Conservation (phyloP, 1,284 basidiomycete species). For the Apiotrichum mycotoxinovorans region DNA sequence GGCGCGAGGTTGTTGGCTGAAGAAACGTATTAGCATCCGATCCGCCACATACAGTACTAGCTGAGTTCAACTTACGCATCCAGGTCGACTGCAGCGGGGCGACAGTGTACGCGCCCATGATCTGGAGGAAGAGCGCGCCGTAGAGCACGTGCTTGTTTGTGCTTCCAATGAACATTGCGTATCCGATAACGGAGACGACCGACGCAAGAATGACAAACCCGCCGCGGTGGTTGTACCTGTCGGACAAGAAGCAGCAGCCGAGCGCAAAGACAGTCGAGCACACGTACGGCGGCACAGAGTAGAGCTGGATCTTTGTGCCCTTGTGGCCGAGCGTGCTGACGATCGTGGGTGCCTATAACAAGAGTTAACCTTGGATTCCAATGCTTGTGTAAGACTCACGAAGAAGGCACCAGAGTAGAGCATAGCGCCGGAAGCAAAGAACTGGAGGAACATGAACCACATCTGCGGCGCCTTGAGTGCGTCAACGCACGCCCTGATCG, state of each 20-base stretch:
- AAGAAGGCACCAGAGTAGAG: conserved; percentile 57
- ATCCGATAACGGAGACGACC: conserved; percentile 32
- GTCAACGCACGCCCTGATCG: conserved; percentile 52
- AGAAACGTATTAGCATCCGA: background rate
- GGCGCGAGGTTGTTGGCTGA: conserved; percentile 59
- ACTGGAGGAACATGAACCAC: conserved; percentile 27
- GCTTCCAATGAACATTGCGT: conserved; percentile 37
- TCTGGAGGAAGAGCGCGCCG: conserved; percentile 41
- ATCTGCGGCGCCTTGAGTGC: conserved; percentile 26
- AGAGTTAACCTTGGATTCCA: too few species aligned
- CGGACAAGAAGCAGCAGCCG: conserved; percentile 56
- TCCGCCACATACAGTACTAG: too few species aligned
- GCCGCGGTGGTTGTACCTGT: conserved; percentile 56
- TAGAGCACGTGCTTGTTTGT: conserved; percentile 33
- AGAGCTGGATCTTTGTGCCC: conserved; percentile 40
- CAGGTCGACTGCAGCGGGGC: conserved; percentile 35
- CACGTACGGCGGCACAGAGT: conserved; percentile 57
- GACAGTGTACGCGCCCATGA: conserved; percentile 40
- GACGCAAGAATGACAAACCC: conserved; percentile 36
- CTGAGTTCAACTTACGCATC: conserved; percentile 33
- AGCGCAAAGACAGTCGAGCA: conserved; percentile 55
- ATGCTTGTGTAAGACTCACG: too few species aligned
- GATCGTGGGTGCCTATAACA: conserved; percentile 36
- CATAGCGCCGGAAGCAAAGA: conserved; percentile 20
- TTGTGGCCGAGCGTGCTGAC: conserved; percentile 56